These are phyloP conservation scores for Pseudodiploospora longispora DNA, from an alignment of 2,329 filamentous ascomycete species.

Conservation along the genomic window DNA sequence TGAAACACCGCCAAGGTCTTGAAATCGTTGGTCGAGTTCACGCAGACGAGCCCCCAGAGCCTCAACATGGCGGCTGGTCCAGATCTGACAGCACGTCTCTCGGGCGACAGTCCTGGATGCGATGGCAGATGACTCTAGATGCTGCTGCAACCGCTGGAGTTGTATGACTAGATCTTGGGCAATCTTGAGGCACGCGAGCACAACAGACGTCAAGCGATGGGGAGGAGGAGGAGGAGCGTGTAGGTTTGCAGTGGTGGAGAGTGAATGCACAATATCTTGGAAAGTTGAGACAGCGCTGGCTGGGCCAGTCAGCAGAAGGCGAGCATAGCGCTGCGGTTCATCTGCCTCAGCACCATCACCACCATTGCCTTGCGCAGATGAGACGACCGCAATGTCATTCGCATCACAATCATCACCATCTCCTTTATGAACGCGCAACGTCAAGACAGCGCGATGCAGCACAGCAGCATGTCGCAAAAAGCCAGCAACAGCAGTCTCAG, in stretches of 20 bases:
- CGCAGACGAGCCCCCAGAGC: slow-evolving; percentile 12
- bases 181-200: slow-evolving; percentile 16
- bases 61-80: slow-evolving; percentile 12
- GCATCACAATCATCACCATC: neutral
- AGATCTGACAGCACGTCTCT: slow-evolving; percentile 9
- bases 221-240: neutral
- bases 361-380: too few relatives aligned
- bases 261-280: neutral
- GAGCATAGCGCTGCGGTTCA: neutral
- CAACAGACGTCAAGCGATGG: neutral
- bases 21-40: slow-evolving; percentile 10
- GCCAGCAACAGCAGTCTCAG: slow-evolving; percentile 8
- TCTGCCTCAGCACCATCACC: neutral
- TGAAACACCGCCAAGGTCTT: slow-evolving; percentile 5
- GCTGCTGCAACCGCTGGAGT: slow-evolving; percentile 8
- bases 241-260: neutral
- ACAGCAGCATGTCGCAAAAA: slow-evolving; percentile 13
- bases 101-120: slow-evolving; percentile 1
- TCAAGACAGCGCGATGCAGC: slow-evolving; percentile 6
- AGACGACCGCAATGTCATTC: neutral
- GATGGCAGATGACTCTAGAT: neutral
- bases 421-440: neutral
- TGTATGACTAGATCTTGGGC: slow-evolving; percentile 17
- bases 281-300: neutral
- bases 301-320: neutral